Evolutionary conservation across 2,329 filamentous ascomycete genomes (phyloP).

Genomic region (Phyllosticta citrichinensis): DNA sequence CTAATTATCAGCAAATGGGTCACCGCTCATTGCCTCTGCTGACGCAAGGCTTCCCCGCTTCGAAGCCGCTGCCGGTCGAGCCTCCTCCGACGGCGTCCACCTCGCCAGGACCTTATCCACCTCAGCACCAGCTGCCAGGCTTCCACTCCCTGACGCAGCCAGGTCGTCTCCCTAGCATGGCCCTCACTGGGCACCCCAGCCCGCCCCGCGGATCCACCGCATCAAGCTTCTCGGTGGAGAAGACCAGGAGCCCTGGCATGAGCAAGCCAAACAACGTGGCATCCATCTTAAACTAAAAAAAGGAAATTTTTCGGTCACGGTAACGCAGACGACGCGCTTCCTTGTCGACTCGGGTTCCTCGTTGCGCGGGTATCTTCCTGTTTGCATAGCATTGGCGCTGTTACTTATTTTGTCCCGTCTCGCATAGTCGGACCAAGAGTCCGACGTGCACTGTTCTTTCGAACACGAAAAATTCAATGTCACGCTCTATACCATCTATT

Average conservation of each 20-base stretch:
- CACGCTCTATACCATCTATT: conserved; percentile 6
- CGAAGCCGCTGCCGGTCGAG: conserved; percentile 2
- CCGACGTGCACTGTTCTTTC: background rate
- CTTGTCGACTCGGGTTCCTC: background rate
- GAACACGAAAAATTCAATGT: background rate
- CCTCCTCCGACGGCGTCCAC: conserved; percentile 12
- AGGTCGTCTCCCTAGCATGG: conserved; percentile 15
- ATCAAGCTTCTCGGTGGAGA: conserved; percentile 14
- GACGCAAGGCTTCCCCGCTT: conserved; percentile 19
- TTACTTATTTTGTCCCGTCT: background rate
- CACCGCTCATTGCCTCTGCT: conserved; percentile 14
- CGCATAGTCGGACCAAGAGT: background rate
- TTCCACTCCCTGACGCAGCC: conserved; percentile 24
- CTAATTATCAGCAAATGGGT: background rate
- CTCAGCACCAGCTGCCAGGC: conserved; percentile 22
- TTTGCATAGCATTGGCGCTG: conserved; percentile 10
- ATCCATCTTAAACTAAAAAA: conserved; percentile 4
- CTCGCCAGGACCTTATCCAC: conserved; percentile 19
- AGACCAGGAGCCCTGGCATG: background rate
- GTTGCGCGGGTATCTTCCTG: background rate
- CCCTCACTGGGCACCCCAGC: background rate
- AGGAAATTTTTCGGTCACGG: background rate
- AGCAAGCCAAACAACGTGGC: conserved; percentile 8
- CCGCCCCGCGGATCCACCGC: background rate
- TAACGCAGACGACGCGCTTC: background rate